phyloP scores from a whole-genome alignment of 345 rosid species.

The Arabis hirsuta region DNA sequence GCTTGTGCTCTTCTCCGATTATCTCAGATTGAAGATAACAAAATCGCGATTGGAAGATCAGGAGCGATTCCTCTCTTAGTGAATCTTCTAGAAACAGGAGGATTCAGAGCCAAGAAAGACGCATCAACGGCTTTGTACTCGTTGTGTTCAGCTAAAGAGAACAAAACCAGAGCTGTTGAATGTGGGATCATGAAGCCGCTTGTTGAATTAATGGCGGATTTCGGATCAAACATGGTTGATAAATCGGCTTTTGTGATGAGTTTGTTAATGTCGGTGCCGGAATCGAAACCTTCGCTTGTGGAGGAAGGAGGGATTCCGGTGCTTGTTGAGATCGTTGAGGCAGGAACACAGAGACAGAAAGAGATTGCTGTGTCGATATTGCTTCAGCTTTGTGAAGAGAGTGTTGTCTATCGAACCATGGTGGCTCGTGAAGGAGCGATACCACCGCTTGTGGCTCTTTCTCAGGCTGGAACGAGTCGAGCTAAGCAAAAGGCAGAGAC shows the following conservation, averaged over 20 bases:
- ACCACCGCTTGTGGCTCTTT: constrained; percentile 82
- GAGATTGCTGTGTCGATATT: constrained; percentile 78
- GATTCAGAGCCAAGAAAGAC: constrained; percentile 84
- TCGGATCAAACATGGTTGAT: constrained; percentile 95
- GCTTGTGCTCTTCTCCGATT: constrained; percentile 91
- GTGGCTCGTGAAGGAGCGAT: constrained; percentile 95
- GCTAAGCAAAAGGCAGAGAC: constrained; percentile 89
- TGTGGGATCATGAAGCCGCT: constrained; percentile 82
- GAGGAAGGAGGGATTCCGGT: constrained; percentile 95
- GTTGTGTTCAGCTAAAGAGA: constrained; percentile 77
- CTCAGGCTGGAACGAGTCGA: constrained; percentile 87
- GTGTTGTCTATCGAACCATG: constrained; percentile 62
- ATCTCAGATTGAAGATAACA: constrained; percentile 86
- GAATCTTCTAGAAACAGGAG: constrained; percentile 68
- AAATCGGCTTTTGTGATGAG: constrained; percentile 83
- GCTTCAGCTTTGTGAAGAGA: constrained; percentile 75
- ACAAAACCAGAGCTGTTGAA: constrained; percentile 79
- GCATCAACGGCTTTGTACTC: constrained; percentile 92
- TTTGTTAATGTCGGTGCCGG: constrained; percentile 57
- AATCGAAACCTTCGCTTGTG: constrained; percentile 72
- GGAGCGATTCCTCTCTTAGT: constrained; percentile 83
- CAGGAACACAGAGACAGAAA: constrained; percentile 85
- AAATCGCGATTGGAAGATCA: constrained; percentile 83
- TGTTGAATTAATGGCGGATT: constrained; percentile 94
- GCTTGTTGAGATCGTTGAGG: constrained; percentile 86